Conservation (phyloP, 2,329 filamentous ascomycete genomes). For the Cytospora mali region DNA sequence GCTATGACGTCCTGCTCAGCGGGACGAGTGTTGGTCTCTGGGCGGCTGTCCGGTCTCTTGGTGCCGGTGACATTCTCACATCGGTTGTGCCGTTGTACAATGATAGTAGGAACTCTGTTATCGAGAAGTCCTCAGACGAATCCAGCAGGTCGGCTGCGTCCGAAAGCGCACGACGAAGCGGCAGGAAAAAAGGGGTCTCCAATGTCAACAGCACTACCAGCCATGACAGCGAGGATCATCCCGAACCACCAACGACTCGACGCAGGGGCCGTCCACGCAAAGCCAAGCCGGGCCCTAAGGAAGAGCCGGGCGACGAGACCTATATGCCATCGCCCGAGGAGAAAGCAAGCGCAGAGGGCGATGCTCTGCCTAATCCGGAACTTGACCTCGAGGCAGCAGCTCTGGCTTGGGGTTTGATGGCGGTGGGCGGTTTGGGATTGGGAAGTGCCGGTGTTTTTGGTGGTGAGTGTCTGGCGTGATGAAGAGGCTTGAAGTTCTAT, state of each 20-base stretch:
- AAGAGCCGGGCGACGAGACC: constrained; percentile 35
- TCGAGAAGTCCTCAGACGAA: constrained; percentile 14
- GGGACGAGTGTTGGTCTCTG: constrained; percentile 57
- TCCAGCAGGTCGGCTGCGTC: background rate
- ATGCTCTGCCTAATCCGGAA: constrained; percentile 44
- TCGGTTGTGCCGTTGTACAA: constrained; percentile 40
- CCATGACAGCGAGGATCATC: constrained; percentile 16
- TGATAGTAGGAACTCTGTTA: background rate
- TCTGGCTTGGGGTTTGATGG: constrained; percentile 49
- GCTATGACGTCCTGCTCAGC: constrained; percentile 61
- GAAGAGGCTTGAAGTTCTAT: constrained; percentile 19
- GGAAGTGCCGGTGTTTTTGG: constrained; percentile 51
- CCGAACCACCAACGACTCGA: constrained; percentile 25
- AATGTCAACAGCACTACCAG: constrained; percentile 16
- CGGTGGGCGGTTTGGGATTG: constrained; percentile 47
- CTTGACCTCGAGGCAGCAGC: constrained; percentile 52
- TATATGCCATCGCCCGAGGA: constrained; percentile 44
- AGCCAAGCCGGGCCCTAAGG: constrained; percentile 33
- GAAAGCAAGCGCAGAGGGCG: constrained; percentile 42
- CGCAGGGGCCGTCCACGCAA: constrained; percentile 35
- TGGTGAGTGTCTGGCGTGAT: constrained; percentile 48
- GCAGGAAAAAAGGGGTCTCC: constrained; percentile 17
- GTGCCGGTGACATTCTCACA: constrained; percentile 52
- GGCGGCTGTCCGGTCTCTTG: constrained; percentile 56
- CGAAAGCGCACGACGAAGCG: constrained; percentile 28